Evolutionary conservation across 768 basidiomycete species (phyloP).

Genomic region (Kwoniella europaea): DNA sequence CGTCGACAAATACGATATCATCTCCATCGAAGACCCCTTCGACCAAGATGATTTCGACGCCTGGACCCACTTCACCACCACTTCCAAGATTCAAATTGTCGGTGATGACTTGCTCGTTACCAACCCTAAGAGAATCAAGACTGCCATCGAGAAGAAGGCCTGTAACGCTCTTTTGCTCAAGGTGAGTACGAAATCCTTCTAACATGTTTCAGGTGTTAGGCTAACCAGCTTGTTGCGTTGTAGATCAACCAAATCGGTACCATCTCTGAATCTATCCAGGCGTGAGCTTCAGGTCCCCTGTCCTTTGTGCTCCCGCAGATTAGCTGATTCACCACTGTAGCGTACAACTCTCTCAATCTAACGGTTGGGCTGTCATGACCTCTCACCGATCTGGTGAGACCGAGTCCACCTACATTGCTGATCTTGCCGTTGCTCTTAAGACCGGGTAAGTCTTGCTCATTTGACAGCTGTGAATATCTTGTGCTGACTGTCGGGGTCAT

Average conservation of each 20-base stretch:
- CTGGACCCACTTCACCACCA: constrained; percentile 86
- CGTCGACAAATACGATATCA: constrained; percentile 89
- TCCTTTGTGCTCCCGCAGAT: background rate
- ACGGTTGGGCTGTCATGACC: constrained; percentile 99
- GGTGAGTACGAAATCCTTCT: constrained; percentile 48
- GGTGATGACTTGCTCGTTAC: constrained; percentile 95
- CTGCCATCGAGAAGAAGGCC: constrained; percentile 98
- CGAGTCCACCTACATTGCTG: constrained; percentile 94
- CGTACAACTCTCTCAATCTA: constrained; percentile 92
- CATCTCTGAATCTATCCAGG: constrained; percentile 97
- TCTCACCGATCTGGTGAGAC: constrained; percentile 99
- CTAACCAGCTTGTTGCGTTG: background rate
- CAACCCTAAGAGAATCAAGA: constrained; percentile 95
- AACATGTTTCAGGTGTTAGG: constrained; percentile 7
- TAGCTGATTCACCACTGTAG: constrained; percentile 60
- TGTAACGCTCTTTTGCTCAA: constrained; percentile 98
- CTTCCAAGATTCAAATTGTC: constrained; percentile 54
- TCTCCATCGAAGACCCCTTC: constrained; percentile 77
- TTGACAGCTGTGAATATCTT: background rate
- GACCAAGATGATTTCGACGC: constrained; percentile 99
- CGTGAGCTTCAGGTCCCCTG: constrained; percentile 65
- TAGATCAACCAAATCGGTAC: constrained; percentile 98
- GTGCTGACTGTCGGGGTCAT: background rate
- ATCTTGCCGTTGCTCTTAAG: constrained; percentile 85
- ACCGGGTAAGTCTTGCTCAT: constrained; percentile 47